Conservation (phyloP, 1,284 basidiomycete genomes). For the Ustilago trichophora region DNA sequence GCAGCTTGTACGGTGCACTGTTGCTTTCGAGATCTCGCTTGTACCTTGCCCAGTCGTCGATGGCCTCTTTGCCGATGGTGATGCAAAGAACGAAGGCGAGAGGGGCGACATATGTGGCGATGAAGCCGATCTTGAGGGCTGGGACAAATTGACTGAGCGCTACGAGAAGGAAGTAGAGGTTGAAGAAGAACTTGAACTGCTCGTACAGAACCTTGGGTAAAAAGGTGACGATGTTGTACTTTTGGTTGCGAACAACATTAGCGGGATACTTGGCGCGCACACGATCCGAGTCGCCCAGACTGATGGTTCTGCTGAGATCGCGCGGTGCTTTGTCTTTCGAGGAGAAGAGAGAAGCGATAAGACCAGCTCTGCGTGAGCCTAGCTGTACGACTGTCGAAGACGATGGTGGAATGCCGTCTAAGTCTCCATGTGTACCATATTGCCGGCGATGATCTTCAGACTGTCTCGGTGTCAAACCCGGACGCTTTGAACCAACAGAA, state of each 20-base stretch:
- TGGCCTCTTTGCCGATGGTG: constrained; percentile 98
- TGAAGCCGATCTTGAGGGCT: constrained; percentile 96
- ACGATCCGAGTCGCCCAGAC: constrained; percentile 30
- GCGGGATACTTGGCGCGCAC: constrained; percentile 69
- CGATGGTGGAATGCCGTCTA: constrained; percentile 13
- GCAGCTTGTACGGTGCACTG: constrained; percentile 85
- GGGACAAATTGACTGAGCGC: constrained; percentile 96
- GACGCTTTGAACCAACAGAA: constrained; percentile 9
- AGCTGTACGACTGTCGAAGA: constrained; percentile 14
- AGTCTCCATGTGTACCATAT: constrained; percentile 28
- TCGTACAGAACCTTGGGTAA: constrained; percentile 96
- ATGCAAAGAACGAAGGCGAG: constrained; percentile 92
- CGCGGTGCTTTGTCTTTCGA: constrained; percentile 19
- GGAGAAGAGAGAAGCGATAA: constrained; percentile 30
- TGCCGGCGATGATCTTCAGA: constrained; percentile 42
- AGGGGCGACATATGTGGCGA: constrained; percentile 94
- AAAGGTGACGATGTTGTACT: constrained; percentile 94
- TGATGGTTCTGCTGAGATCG: constrained; percentile 37
- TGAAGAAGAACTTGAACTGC: constrained; percentile 99
- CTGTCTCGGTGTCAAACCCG: constrained; percentile 18
- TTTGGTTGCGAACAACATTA: constrained; percentile 95
- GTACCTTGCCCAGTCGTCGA: constrained; percentile 94
- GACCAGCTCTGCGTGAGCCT: constrained; percentile 25
- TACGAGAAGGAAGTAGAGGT: constrained; percentile 96
- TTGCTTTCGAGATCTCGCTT: constrained; percentile 93